phyloP scores from a whole-genome alignment of 441 rosid genomes.

The Arabidopsis hybrid region DNA sequence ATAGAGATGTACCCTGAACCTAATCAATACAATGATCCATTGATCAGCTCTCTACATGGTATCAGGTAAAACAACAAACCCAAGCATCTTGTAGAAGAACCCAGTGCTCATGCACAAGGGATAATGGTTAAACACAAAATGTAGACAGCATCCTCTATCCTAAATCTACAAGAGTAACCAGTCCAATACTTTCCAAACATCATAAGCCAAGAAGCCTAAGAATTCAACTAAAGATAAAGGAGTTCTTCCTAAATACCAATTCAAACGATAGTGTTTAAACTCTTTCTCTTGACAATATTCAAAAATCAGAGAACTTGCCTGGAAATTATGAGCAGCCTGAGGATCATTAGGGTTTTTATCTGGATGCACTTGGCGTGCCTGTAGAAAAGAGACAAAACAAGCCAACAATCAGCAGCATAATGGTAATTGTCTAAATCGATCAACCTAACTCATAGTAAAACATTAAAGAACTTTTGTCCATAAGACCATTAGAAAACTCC shows the following conservation, averaged over 20 bases:
- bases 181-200: neutral
- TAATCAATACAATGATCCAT: neutral
- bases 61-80: neutral
- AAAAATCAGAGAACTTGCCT: constrained; percentile 56
- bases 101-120: constrained; percentile 4
- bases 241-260: neutral
- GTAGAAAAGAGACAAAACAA: constrained; percentile 37
- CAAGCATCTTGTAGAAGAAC: constrained; percentile 23
- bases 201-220: no score
- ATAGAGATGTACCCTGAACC: neutral
- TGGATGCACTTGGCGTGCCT: constrained; percentile 98
- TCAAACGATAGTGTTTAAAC: neutral
- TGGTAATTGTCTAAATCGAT: neutral
- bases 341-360: constrained; percentile 98
- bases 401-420: constrained; percentile 16
- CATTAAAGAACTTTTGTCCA: no score
- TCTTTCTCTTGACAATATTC: neutral
- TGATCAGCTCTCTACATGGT: neutral
- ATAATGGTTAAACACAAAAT: neutral
- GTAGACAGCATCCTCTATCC: neutral
- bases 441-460: neutral
- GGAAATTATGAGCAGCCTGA: constrained; percentile 93
- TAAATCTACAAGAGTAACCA: neutral
- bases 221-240: neutral
- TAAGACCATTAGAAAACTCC: no score